Base-by-base conservation (phyloP, 208 protist species). In the Kentomonas sorsogonicus region DNA sequence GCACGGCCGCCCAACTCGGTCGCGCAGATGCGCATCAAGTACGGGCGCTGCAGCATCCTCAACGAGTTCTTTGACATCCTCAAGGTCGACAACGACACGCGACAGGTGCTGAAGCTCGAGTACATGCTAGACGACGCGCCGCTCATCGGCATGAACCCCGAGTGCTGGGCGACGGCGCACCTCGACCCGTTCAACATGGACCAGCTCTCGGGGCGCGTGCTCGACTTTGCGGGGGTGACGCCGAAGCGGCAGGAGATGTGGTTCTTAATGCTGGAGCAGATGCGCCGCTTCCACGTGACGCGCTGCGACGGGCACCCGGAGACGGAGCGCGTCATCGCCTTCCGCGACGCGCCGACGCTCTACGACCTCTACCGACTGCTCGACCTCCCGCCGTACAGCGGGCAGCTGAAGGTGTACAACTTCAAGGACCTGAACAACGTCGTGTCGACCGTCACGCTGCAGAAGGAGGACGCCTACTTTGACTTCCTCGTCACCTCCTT, bases 341-440 rank as follows among this genome's bases (percentile, higher is more conserved):
- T 86, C 57, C 56, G 56, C 43, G 56, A 73, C 10, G 86, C 73
- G 7, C 65, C 84, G 4, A 94, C 86, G 0, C 71, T 94, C 15
- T 91, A 72, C 65, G 86, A 94, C 53, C 67, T 94, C 10, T 86
- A 74, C 61, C 79, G 75, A 55, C 59, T 69, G 15, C 63, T 94
- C 4, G 75, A 69, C 25, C 27, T 91, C 22, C 16, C 26, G 29
- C 86, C 86, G 20, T 94, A 94, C 64, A 69, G 61, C 26, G 86
- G 86, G 13, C 82, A 94, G 61, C 58, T 94, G 25, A 94, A 94
- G 62, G 74, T 91, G 36, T 94, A 91, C 60, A 73, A 94, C 71
- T 84, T 76, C 47, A 47, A 86, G 11, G 83, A 94, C 56, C 18
- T 78, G 15, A 27, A 73, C 7, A 70, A 77, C 39, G 91, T 83